Conservation (phyloP, 495 filamentous ascomycete species). For the Hypoxylon intermedium region DNA sequence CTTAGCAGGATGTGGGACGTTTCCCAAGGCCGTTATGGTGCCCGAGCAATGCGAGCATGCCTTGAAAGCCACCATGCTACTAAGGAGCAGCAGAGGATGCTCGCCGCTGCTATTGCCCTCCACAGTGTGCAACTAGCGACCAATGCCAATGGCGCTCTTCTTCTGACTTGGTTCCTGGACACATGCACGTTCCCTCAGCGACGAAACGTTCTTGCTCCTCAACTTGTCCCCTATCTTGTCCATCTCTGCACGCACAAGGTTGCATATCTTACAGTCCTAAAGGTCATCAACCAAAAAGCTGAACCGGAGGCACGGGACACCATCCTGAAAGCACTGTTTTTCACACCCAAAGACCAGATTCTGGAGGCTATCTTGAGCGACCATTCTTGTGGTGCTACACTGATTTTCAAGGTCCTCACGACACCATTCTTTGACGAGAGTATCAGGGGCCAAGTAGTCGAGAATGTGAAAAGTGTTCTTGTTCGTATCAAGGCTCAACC, state of each 20-base stretch:
- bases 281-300: constrained; percentile 97
- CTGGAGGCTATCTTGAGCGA: constrained; percentile 91
- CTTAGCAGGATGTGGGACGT: constrained; percentile 94
- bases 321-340: constrained; percentile 92
- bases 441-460: constrained; percentile 83
- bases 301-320: constrained; percentile 93
- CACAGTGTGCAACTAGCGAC: constrained; percentile 97
- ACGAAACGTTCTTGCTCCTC: constrained; percentile 88
- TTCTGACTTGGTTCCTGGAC: constrained; percentile 97
- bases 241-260: constrained; percentile 99
- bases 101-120: constrained; percentile 91
- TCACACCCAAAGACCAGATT: constrained; percentile 84
- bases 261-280: constrained; percentile 94
- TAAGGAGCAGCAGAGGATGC: constrained; percentile 93
- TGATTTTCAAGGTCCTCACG: constrained; percentile 98
- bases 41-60: constrained; percentile 94
- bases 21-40: constrained; percentile 90
- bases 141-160: constrained; percentile 91
- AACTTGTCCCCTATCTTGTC: constrained; percentile 93
- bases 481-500: constrained; percentile 90
- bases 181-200: constrained; percentile 95
- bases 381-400: constrained; percentile 87
- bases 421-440: constrained; percentile 97
- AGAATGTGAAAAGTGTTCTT: constrained; percentile 89
- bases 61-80: constrained; percentile 94